Base-by-base conservation (phyloP, 768 basidiomycete genomes). In the Suillus subluteus region DNA sequence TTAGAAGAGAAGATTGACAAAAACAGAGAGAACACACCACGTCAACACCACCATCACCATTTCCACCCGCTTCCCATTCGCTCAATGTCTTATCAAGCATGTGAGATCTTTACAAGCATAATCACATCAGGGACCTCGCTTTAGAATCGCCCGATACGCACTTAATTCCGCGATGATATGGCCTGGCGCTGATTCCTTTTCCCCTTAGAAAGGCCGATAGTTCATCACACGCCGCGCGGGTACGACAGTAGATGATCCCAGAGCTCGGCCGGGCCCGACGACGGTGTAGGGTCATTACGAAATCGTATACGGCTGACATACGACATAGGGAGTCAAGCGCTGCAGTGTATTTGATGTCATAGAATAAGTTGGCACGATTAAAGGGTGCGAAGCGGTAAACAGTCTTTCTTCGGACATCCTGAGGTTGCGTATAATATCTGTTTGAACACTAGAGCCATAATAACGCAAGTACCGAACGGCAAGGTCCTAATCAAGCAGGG, bases 211-310 rank as follows among this genome's bases (percentile, higher is more conserved):
- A 91, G 2, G 73, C 73, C 0, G 91, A 84, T 30, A 96, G 76
- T 11, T 86, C 87, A 66, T 94, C 86, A 66, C 94, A 96, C 18
- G 85, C 86, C 9, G 75, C 81, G 43, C 86, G 85, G 23, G 80
- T 84, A n/a, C 93, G 82, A 73, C 92, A 94, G 71, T 95, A 94
- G 3, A 95, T 81, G 58, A 95, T 90, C 0, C 92, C 92, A 3
- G 88, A 87, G 0, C 89, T 89, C 0, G 87, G 75, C 37, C 83
- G 76, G 41, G 85, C 84, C 9, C 90, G 84, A 54, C 88, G 83
- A 40, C 81, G 78, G 71, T 92, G 84, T 21, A 95, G 79, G 1
- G 80, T 83, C 44, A 78, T 81, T 66, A 95, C 91, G 71, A 89
- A 94, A 30, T 88, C 83, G 69, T 79, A 79, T 9, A 94, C 84